A percentile compares a stretch with the other conserved stretches of the same genome.
These are phyloP conservation scores for Hordeum pubiflorum DNA, from an alignment of 202 grass and related monocot genomes.

Conservation along the genomic window DNA sequence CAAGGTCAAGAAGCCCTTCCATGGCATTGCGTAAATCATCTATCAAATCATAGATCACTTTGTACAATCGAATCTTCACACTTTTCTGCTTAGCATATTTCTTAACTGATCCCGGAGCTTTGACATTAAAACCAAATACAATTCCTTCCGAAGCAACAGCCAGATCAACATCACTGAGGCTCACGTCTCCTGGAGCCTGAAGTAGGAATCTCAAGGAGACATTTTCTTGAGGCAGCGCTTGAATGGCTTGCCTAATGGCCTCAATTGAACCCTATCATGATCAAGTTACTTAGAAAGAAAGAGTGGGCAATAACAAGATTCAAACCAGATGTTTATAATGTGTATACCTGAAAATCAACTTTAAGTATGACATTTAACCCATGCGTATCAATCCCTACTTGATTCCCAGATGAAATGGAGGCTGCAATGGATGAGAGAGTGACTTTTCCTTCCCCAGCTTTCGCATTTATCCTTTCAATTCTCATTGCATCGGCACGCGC, in stretches of 20 bases:
- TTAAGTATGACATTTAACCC: conserved; percentile 92
- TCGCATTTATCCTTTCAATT: conserved; percentile 66
- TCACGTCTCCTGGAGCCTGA: conserved; percentile 84
- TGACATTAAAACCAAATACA: conserved; percentile 96
- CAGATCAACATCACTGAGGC: conserved; percentile 76
- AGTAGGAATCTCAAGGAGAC: conserved; percentile 83
- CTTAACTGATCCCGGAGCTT: conserved; percentile 75
- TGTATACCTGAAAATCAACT: conserved; percentile 88
- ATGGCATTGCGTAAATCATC: conserved; percentile 90
- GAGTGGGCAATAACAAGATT: not conserved
- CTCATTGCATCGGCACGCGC: conserved; percentile 45
- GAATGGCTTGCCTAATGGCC: conserved; percentile 82
- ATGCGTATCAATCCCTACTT: conserved; percentile 72
- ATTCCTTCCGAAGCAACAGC: conserved; percentile 77
- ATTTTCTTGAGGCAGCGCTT: conserved; percentile 77
- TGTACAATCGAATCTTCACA: conserved; percentile 87
- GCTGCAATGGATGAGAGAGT: conserved; percentile 78
- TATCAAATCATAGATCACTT: conserved; percentile 92
- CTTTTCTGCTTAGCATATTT: conserved; percentile 79
- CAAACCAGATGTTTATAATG: not conserved
- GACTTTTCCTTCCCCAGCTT: conserved; percentile 80
- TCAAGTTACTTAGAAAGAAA: conserved; percentile 10
- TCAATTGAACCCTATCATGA: conserved; percentile 83
- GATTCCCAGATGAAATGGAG: conserved; percentile 54
- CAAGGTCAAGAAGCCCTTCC: conserved; percentile 90